These are phyloP conservation scores for Parascedosporium putredinis DNA, from an alignment of 2,329 filamentous ascomycete genomes.

Conservation along the genomic window DNA sequence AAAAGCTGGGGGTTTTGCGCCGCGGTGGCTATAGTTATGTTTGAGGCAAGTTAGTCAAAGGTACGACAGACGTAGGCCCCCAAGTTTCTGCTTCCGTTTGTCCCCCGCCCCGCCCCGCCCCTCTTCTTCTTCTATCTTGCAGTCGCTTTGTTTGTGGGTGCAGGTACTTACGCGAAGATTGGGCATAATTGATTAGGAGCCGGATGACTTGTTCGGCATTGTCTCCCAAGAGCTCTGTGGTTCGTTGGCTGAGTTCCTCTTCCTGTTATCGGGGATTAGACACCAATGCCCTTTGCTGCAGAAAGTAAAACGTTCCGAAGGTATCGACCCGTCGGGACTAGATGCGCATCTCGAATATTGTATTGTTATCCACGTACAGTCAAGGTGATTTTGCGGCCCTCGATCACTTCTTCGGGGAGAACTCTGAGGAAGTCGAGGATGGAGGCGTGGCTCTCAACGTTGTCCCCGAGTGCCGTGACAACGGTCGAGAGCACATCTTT, in stretches of 20 bases:
- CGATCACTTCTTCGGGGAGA: conserved; percentile 95
- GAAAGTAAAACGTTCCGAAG: background rate
- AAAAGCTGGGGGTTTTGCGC: conserved; percentile 81
- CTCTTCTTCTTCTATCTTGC: too few species aligned
- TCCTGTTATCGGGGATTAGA: conserved; percentile 51
- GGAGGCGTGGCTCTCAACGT: conserved; percentile 69
- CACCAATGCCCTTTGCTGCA: conserved; percentile 4
- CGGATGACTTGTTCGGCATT: conserved; percentile 82
- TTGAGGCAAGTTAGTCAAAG: too few species aligned
- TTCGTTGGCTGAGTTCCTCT: conserved; percentile 82
- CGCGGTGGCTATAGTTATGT: conserved; percentile 51
- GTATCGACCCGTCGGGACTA: conserved; percentile 1
- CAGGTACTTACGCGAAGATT: conserved; percentile 81
- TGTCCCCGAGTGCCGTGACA: conserved; percentile 65
- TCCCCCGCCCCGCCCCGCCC: too few species aligned
- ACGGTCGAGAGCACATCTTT: conserved; percentile 82
- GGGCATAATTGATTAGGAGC: conserved; percentile 80
- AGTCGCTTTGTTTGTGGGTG: too few species aligned
- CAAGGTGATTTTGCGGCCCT: conserved; percentile 98
- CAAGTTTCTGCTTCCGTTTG: too few species aligned
- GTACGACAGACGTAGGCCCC: too few species aligned
- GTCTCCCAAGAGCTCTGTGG: conserved; percentile 78
- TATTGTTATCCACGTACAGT: conserved; percentile 74
- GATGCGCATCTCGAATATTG: conserved; percentile 5
- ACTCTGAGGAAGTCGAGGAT: conserved; percentile 95